Conservation (phyloP, 2,329 filamentous ascomycete genomes). For the Drechslerella dactyloides region DNA sequence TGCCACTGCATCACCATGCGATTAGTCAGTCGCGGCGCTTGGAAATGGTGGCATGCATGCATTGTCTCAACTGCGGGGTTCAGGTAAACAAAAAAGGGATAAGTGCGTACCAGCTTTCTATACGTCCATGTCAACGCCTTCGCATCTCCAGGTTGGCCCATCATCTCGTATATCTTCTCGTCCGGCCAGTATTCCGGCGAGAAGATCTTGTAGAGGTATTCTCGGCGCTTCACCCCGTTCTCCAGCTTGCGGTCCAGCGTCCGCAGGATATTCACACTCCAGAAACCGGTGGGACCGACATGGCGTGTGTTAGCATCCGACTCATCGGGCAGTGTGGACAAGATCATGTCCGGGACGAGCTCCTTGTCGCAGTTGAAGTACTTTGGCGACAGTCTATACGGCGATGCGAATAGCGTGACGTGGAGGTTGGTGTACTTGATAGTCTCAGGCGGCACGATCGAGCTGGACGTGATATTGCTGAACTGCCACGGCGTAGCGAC, state of each 20-base stretch:
- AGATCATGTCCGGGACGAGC: conserved; percentile 72
- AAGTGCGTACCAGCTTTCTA: conserved; percentile 51
- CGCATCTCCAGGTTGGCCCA: conserved; percentile 54
- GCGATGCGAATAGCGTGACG: conserved; percentile 86
- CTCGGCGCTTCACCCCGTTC: conserved; percentile 60
- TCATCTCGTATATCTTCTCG: conserved; percentile 52
- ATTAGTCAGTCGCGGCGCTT: conserved; percentile 70
- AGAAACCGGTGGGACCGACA: conserved; percentile 79
- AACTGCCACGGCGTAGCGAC: conserved; percentile 85
- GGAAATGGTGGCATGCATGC: no score
- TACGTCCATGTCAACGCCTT: conserved; percentile 53
- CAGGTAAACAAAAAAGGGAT: conserved; percentile 36
- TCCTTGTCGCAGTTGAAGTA: conserved; percentile 74
- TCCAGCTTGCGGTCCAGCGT: conserved; percentile 67
- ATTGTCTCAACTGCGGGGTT: conserved; percentile 54
- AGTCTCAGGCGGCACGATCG: conserved; percentile 68
- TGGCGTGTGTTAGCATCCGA: conserved; percentile 61
- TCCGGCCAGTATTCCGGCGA: conserved; percentile 62
- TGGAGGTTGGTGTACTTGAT: conserved; percentile 88
- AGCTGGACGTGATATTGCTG: conserved; percentile 66
- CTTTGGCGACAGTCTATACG: conserved; percentile 70
- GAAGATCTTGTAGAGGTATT: conserved; percentile 73
- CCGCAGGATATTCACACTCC: conserved; percentile 78
- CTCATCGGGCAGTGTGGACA: conserved; percentile 79
- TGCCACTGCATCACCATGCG: conserved; percentile 71